A percentile compares a stretch with the other conserved stretches of the same genome.
Conservation (phyloP, 345 rosid species). For the Citrus maxima region DNA sequence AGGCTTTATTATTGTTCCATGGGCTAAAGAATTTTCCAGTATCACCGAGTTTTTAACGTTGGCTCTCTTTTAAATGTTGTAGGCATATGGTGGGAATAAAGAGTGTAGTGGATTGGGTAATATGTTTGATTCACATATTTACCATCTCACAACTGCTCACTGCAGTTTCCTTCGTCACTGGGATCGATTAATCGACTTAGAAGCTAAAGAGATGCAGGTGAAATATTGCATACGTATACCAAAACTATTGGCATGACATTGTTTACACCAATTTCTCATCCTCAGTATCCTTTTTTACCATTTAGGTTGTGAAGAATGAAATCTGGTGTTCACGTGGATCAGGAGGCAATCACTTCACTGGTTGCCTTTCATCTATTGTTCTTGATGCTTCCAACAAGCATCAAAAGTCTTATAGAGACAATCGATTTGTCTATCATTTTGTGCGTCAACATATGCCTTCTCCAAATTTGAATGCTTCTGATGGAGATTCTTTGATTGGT, state of each 20-base stretch:
- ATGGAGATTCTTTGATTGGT: conserved; percentile 28
- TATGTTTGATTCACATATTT: conserved; percentile 61
- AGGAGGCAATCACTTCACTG: conserved; percentile 36
- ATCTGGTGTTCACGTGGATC: conserved; percentile 47
- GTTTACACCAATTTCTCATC: neutral
- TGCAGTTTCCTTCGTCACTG: conserved; percentile 62
- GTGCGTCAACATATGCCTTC: conserved; percentile 41
- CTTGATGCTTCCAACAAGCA: conserved; percentile 57
- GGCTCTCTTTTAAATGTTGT: conserved; percentile 24
- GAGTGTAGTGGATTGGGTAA: conserved; percentile 83
- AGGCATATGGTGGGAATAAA: conserved; percentile 86
- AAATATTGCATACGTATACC: neutral
- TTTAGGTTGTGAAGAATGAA: conserved; percentile 63
- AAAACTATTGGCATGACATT: neutral
- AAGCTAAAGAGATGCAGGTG: conserved; percentile 89
- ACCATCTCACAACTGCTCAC: conserved; percentile 70
- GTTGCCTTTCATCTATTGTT: conserved; percentile 67
- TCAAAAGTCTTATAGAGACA: conserved; percentile 44
- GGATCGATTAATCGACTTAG: conserved; percentile 83
- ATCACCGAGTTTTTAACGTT: neutral
- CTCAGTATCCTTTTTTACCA: neutral
- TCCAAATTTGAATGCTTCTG: conserved; percentile 27
- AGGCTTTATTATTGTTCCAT: neutral
- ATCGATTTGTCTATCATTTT: conserved; percentile 71
- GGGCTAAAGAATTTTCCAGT: neutral